Evolutionary conservation across 257 asterid genomes (phyloP).

Genomic region (Solanum bulbocastanum): DNA sequence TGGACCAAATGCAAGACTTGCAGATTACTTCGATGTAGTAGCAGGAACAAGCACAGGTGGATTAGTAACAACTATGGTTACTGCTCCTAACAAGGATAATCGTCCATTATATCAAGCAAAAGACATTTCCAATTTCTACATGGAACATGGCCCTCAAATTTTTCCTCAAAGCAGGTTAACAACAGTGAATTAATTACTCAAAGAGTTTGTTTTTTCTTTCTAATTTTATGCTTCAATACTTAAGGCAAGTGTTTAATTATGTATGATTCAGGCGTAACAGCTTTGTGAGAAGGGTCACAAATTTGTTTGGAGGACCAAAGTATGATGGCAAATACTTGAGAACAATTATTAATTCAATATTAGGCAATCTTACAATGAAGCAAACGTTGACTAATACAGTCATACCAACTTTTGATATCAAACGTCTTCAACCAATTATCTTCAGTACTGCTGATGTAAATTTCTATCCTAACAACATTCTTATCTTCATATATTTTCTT

Average conservation of each 20-base stretch:
- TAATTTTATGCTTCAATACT: not conserved
- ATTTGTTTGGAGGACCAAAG: slow-evolving; percentile 54
- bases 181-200: not conserved
- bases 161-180: slow-evolving; percentile 34
- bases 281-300: slow-evolving; percentile 14
- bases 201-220: not conserved
- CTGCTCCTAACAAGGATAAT: slow-evolving; percentile 43
- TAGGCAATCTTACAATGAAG: slow-evolving; percentile 28
- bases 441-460: slow-evolving; percentile 44
- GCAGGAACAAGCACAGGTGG: slow-evolving; percentile 88
- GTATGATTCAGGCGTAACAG: slow-evolving; percentile 19
- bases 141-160: slow-evolving; percentile 45
- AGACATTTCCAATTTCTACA: slow-evolving; percentile 48
- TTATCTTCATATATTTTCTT: too few relatives aligned
- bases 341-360: slow-evolving; percentile 11
- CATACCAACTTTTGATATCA: slow-evolving; percentile 46
- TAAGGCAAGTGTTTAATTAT: not conserved
- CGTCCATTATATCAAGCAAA: slow-evolving; percentile 54
- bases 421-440: slow-evolving; percentile 33
- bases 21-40: slow-evolving; percentile 62
- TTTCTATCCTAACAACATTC: not conserved
- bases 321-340: slow-evolving; percentile 36
- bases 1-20: slow-evolving; percentile 61
- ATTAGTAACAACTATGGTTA: slow-evolving; percentile 46
- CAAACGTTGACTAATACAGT: slow-evolving; percentile 29